Base-by-base conservation (phyloP, 208 protist species). In the Tetramitus jugosus region DNA sequence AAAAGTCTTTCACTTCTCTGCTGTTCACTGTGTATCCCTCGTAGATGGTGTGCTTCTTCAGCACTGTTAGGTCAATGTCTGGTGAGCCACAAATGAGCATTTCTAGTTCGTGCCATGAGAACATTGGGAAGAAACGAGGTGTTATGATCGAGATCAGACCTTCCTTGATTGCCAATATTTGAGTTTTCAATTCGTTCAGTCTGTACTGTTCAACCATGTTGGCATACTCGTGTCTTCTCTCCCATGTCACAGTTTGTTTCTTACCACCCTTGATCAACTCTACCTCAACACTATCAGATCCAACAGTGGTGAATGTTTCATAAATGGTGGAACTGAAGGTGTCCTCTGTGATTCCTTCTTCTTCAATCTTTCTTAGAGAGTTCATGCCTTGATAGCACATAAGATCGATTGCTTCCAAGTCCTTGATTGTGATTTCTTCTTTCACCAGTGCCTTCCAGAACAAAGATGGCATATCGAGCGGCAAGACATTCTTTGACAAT, bases 361-460 rank as follows among this genome's bases (percentile, higher is more conserved):
- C 3, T 33, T 43, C 31, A 23, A 81, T 2, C 60, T 45, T n/a
- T 8, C 10, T 4, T 20, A 68, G n/a, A 37, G 17, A 14, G 31
- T 69, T 65, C 26, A 77, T 42, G 3, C 13, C 26, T 42, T 39
- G 37, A 17, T 37, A 60, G 0, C 43, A 39, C 33, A 31, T 40
- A 39, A 35, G 3, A 78, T 84, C 83, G 23, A 86, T 62, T 8
- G 31, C 0, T 68, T 35, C 65, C 40, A 82, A 74, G 17, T 80
- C 80, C 7, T 17, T n/a, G n/a, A 46, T n/a, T 14, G 3, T 40
- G 0, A 49, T 23, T 8, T 35, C 13, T 26, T 81, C 53, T 31
- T 81, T 83, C 75, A 95, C 86, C 13, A 97, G 79, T 75, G 83
- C 87, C 80, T 92, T 91, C 93, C 93, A 97, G 61, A 97, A 83